Evolutionary conservation across 1,284 basidiomycete genomes (phyloP), one percentile per base, ranked within the genome.

Genomic region (Phylloporus sp.): DNA sequence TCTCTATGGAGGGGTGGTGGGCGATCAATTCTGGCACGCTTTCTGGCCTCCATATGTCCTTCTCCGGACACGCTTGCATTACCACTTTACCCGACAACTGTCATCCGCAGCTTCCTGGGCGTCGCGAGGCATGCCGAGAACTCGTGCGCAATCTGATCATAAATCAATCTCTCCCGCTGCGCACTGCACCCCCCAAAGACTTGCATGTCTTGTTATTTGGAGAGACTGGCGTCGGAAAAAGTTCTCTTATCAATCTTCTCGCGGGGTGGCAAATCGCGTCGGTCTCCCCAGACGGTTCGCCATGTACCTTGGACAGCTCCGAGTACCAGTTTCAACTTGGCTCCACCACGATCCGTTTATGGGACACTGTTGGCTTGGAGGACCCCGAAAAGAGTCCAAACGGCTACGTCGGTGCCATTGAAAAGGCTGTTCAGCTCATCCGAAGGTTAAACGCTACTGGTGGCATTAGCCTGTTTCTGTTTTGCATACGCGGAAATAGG

Each of bases 191-290:
- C 8, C 75, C 74, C 6, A 78, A 70, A 47, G 73, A 78, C 29
- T 19, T 78, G 35, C 73, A 79, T 35, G 63, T 79, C 43, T 49
- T 78, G 60, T 52, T 80, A 57, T 73, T 81, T 43, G 66, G 74
- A 29, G 71, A 81, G 68, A 74, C 80, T 0, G 79, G 80, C 14
- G 79, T 77, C 8, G 80, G 78, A 6, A 80, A 78, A 45, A 80
- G 77, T 43, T 80, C 77, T 0, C 69, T 78, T 52, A 69, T 80
- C 64, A 80, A 78, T 41, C 66, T 78, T 15, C 75, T 78, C 45
- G 74, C 75, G 0, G 77, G 68, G 10, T 49, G 68, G 60, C 68
- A 73, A 3, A 7, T 32, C 32, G 32, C 32, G 32, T 32, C 32
- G 32, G 32, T 32, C 32, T 32, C 32, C 32, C 32, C 32, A 32